Evolutionary conservation across 2,329 filamentous ascomycete species (phyloP).

Genomic region (Pleurostoma richardsiae): DNA sequence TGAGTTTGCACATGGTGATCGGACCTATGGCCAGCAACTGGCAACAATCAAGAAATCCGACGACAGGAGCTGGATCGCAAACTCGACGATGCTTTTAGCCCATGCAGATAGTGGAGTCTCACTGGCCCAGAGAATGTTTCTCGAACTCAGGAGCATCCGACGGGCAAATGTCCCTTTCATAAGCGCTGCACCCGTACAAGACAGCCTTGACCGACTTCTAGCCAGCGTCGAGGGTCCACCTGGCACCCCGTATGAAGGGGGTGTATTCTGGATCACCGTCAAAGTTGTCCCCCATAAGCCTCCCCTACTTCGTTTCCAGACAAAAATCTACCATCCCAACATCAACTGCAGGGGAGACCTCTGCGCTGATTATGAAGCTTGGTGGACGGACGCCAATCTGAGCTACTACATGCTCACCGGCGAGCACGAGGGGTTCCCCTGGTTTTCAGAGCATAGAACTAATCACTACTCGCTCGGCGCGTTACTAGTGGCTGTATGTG

Average conservation of each 20-base stretch:
- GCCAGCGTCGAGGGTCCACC: slow-evolving; percentile 17
- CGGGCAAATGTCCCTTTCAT: slow-evolving; percentile 13
- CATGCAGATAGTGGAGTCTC: slow-evolving; percentile 11
- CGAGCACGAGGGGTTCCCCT: background rate
- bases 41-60: background rate
- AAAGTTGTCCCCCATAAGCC: slow-evolving; percentile 2
- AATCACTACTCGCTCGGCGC: slow-evolving; percentile 8
- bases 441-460: slow-evolving; percentile 5
- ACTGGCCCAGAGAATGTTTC: slow-evolving; percentile 6
- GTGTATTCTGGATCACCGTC: slow-evolving; percentile 15
- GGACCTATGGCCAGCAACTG: slow-evolving; percentile 1
- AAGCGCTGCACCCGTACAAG: slow-evolving; percentile 10
- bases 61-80: background rate
- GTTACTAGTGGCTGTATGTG: slow-evolving; percentile 12
- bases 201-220: slow-evolving; percentile 13
- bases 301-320: slow-evolving; percentile 12
- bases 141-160: slow-evolving; percentile 13
- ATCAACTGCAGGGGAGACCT: slow-evolving; percentile 10
- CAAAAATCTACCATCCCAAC: slow-evolving; percentile 16
- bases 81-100: background rate
- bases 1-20: background rate
- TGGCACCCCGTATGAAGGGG: slow-evolving; percentile 16
- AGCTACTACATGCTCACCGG: background rate
- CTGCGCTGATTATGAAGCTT: slow-evolving; percentile 12
- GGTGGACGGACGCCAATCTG: slow-evolving; percentile 9